Evolutionary conservation across 305 asterid species (phyloP), one percentile per base, ranked within the genome.

Genomic region (Ruellia speciosa): DNA sequence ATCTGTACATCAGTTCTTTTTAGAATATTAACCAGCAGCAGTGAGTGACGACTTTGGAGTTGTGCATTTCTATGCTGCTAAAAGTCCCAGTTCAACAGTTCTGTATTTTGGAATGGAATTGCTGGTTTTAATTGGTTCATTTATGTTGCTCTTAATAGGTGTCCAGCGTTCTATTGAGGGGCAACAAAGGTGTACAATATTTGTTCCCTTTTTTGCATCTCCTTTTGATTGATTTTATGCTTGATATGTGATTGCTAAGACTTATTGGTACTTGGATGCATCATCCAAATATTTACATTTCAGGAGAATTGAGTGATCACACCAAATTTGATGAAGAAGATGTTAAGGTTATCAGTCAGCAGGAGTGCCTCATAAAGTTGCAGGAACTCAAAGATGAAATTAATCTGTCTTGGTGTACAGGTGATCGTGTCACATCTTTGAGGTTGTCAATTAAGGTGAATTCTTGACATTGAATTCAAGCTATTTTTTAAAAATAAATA

Each of bases 401-500:
- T 57, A 70, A 71, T 35, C 81, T 45, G 76, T 80, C 95, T 63
- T 88, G 97, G 97, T 47, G 66, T 66, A 75, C 77, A 37, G 85
- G 74, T 72, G 95, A 86, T 62, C 94, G 82, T 28, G 84, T 84
- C 59, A 79, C 88, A 67, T 72, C 97, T 67, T 75, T 88, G 63
- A 83, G 82, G 79, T 74, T 81, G 82, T 80, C 94, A 9, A 86
- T 86, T 66, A 88, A 81, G 94, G 94, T 85, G 67, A 69, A 48
- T 49, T 53, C 57, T 56, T 37, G 41, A 0, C 58, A 14, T 48
- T n/a, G 40, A 49, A 43, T 11, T 57, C 24, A 9, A 31, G 14
- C 14, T 34, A 39, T 31, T 35, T 57, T 43, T 41, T 15, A 12
- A 9, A 51, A 28, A 19, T 18, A 43, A 12, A 43, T 45, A 33